phyloP scores from a whole-genome alignment of 139 green algal genomes.

The Closterium sp. region DNA sequence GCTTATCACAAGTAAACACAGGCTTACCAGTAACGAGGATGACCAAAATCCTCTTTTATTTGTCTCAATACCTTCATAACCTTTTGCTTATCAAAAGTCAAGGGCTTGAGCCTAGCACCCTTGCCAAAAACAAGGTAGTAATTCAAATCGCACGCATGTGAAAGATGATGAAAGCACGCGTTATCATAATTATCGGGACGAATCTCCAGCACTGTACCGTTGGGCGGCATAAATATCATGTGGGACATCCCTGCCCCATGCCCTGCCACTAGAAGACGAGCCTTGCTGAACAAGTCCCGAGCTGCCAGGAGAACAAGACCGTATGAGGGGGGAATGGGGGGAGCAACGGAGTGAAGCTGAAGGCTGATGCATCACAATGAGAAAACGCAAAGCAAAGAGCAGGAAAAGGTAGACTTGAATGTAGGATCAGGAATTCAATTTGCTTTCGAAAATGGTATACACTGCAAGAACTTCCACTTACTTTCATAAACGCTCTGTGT shows the following conservation, averaged over 20 bases:
- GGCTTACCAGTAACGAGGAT: background rate
- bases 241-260: background rate
- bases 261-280: background rate
- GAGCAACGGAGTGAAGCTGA: no score
- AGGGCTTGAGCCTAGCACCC: background rate
- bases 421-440: no score
- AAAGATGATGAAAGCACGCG: background rate
- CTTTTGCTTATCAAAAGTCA: background rate
- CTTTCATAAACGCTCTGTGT: background rate
- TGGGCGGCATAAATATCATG: background rate
- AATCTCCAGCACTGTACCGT: constrained; percentile 1
- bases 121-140: constrained; percentile 1
- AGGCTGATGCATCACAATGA: no score
- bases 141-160: background rate
- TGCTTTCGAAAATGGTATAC: no score
- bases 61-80: background rate
- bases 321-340: background rate
- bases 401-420: no score
- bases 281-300: background rate
- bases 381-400: no score
- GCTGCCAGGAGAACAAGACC: background rate
- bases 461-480: background rate
- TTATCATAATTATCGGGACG: background rate
- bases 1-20: background rate
- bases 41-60: background rate